Conservation (phyloP, 768 basidiomycete genomes). For the Hypsizygus marmoreus region DNA sequence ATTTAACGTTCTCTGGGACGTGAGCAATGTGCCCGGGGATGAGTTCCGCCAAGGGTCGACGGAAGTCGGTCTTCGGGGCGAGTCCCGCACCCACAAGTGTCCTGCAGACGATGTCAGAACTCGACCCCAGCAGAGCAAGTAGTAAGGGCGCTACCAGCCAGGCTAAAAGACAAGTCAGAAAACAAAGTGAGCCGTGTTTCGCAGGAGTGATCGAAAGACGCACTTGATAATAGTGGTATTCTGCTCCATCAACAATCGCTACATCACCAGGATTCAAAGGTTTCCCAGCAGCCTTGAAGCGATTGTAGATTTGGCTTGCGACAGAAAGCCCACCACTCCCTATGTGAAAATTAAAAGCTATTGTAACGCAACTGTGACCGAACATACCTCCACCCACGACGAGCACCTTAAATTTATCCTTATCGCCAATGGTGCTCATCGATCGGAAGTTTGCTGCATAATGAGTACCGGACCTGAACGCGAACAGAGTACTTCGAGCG, state of each 20-base stretch:
- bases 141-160: conserved; percentile 66
- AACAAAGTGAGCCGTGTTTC: neutral
- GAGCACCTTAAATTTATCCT: conserved; percentile 76
- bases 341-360: conserved; percentile 28
- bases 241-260: conserved; percentile 80
- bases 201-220: conserved; percentile 10
- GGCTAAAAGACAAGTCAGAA: conserved; percentile 49
- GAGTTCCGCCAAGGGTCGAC: conserved; percentile 64
- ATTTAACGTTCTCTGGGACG: conserved; percentile 67
- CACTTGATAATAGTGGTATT: conserved; percentile 86
- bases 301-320: conserved; percentile 85
- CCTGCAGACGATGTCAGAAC: conserved; percentile 44
- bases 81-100: conserved; percentile 93
- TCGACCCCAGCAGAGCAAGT: neutral
- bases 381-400: conserved; percentile 84
- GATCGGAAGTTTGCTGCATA: conserved; percentile 4
- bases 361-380: conserved; percentile 1
- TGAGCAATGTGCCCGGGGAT: conserved; percentile 76
- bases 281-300: conserved; percentile 72
- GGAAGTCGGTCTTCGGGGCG: conserved; percentile 65
- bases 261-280: conserved; percentile 74
- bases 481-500: conserved; percentile 10
- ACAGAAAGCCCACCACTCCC: conserved; percentile 82
- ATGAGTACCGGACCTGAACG: neutral
- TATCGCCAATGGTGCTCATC: conserved; percentile 35